These are phyloP conservation scores for Calonectria honghensis DNA, from an alignment of 2,329 filamentous ascomycete genomes.

Conservation along the genomic window DNA sequence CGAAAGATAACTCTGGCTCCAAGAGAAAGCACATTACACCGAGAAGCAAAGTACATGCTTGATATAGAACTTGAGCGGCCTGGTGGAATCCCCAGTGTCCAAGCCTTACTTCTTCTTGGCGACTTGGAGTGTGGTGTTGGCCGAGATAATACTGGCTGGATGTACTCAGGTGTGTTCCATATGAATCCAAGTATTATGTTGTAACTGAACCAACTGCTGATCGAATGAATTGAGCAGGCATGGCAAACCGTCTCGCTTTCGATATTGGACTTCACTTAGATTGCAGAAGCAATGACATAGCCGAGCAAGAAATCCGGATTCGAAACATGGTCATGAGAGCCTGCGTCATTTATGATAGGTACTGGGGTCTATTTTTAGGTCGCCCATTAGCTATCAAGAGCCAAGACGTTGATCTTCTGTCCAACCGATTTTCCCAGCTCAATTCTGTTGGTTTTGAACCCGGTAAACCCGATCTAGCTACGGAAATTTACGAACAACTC, in stretches of 20 bases:
- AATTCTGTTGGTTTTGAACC: conserved; percentile 57
- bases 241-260: conserved; percentile 67
- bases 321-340: conserved; percentile 71
- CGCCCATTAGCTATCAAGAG: conserved; percentile 72
- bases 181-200: not conserved
- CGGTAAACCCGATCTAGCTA: conserved; percentile 43
- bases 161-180: conserved; percentile 67
- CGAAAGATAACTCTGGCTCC: conserved; percentile 66
- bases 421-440: conserved; percentile 66
- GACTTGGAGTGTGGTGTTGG: conserved; percentile 73
- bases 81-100: conserved; percentile 71
- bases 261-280: conserved; percentile 71
- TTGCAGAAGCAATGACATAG: conserved; percentile 63
- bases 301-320: conserved; percentile 67
- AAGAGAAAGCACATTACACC: conserved; percentile 71
- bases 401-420: conserved; percentile 69
- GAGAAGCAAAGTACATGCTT: conserved; percentile 73
- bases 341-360: conserved; percentile 72
- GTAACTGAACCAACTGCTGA: not conserved
- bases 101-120: conserved; percentile 70
- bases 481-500: conserved; percentile 70
- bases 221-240: conserved; percentile 53
- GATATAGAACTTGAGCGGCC: conserved; percentile 72
- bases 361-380: conserved; percentile 74
- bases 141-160: conserved; percentile 72